Evolutionary conservation across 2,329 filamentous ascomycete genomes (phyloP).

Genomic region (Pezicula neosporulosa): DNA sequence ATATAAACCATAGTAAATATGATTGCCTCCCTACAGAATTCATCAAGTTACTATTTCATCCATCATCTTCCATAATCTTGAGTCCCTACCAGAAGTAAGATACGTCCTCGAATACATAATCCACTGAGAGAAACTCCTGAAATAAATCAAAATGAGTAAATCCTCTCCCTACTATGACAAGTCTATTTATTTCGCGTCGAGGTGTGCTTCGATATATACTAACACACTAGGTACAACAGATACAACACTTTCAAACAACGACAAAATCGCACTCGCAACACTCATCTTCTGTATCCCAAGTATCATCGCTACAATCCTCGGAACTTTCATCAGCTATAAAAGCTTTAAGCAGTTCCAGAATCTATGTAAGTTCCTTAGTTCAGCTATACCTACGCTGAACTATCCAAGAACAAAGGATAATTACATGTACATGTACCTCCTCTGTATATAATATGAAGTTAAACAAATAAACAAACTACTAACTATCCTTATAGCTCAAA

Average conservation of each 20-base stretch:
- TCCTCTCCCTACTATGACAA: conserved; percentile 4
- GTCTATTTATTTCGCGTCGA: no score
- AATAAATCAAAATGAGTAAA: conserved; percentile 9
- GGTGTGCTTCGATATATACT: no score
- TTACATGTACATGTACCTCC: no score
- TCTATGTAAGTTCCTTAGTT: conserved; percentile 4
- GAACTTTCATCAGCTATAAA: conserved; percentile 10
- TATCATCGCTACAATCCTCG: conserved; percentile 12
- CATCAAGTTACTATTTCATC: background rate
- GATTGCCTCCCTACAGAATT: background rate
- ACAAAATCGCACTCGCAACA: conserved; percentile 10
- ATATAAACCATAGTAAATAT: background rate
- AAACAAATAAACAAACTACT: background rate
- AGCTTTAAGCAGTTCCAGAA: conserved; percentile 10
- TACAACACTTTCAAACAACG: conserved; percentile 9
- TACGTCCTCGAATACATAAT: background rate
- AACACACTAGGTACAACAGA: background rate
- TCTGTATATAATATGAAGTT: background rate
- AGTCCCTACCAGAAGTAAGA: background rate
- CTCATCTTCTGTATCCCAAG: conserved; percentile 13
- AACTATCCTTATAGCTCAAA: conserved; percentile 1
- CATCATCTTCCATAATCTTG: background rate
- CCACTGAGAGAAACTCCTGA: background rate
- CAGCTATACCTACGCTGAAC: no score
- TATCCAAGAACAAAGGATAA: no score